Conservation (phyloP, 441 rosid genomes). For the Breynia disticha region DNA sequence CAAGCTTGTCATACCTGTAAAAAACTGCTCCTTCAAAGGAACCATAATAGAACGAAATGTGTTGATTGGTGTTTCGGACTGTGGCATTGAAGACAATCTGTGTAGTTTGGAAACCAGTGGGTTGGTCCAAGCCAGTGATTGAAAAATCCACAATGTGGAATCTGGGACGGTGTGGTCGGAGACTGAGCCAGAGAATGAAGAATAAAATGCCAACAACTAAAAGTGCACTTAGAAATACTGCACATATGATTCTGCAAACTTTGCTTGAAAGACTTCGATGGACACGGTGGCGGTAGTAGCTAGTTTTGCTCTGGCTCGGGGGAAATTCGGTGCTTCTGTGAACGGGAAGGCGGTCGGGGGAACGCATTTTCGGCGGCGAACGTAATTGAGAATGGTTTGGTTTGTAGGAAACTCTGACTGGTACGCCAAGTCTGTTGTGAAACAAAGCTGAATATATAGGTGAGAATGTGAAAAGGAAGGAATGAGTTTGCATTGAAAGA, state of each 20-base stretch:
- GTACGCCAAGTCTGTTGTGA: too few relatives aligned
- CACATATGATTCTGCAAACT: conserved; percentile 49
- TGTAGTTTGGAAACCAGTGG: conserved; percentile 48
- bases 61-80: conserved; percentile 56
- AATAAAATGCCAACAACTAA: conserved; percentile 40
- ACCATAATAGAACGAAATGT: conserved; percentile 50
- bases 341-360: conserved; percentile 21
- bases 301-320: conserved; percentile 35
- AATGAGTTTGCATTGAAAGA: too few relatives aligned
- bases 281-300: conserved; percentile 53
- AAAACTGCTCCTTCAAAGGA: conserved; percentile 41
- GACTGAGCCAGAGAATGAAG: conserved; percentile 73
- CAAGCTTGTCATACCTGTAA: conserved; percentile 50
- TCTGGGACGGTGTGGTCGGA: conserved; percentile 85
- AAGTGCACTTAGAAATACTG: conserved; percentile 39
- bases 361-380: too few relatives aligned
- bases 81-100: conserved; percentile 50
- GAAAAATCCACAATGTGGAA: conserved; percentile 41
- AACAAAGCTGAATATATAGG: too few relatives aligned
- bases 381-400: too few relatives aligned
- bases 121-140: conserved; percentile 45
- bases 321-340: conserved; percentile 12
- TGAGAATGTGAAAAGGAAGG: too few relatives aligned
- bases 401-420: too few relatives aligned
- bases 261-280: conserved; percentile 57